These are phyloP conservation scores for Trypanosomatidae sp. DNA, from an alignment of 208 protist genomes.

Conservation along the genomic window DNA sequence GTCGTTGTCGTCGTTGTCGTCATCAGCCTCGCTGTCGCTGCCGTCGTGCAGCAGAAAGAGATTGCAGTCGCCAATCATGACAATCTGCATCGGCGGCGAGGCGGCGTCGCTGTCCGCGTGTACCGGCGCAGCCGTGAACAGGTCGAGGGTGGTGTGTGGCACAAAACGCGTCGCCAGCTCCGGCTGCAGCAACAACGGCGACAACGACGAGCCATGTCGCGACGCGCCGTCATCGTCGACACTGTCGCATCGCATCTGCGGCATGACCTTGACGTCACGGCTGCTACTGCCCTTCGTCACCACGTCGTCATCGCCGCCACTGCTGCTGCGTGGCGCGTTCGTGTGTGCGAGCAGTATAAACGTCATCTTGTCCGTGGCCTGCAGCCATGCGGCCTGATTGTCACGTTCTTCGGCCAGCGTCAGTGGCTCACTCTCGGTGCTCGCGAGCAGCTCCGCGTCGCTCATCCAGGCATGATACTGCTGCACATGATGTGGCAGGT, in stretches of 20 bases:
- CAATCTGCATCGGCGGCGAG: too few relatives aligned
- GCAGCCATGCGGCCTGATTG: conserved; percentile 79
- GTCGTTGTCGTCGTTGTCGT: background rate
- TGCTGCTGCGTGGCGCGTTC: background rate
- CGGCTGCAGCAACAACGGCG: too few relatives aligned
- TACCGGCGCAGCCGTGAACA: too few relatives aligned
- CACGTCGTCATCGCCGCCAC: background rate
- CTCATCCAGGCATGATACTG: conserved; percentile 89
- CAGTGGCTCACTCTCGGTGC: conserved; percentile 78
- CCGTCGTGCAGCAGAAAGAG: conserved; percentile 45
- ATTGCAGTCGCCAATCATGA: conserved; percentile 88
- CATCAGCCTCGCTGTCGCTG: conserved; percentile 8
- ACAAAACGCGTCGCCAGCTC: too few relatives aligned
- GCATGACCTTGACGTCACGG: too few relatives aligned
- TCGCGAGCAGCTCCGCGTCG: conserved; percentile 33
- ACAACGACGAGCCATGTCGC: conserved; percentile 12
- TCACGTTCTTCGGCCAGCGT: conserved; percentile 74
- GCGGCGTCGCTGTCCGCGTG: too few relatives aligned
- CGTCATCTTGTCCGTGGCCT: conserved; percentile 76
- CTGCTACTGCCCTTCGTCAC: too few relatives aligned
- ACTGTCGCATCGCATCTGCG: too few relatives aligned
- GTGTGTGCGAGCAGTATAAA: conserved; percentile 67
- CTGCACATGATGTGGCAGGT: conserved; percentile 61
- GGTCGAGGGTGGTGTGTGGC: too few relatives aligned
- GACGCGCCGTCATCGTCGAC: too few relatives aligned